Percentiles rank a stretch among this genome's conserved stretches.
These are phyloP conservation scores for Yamadazyma kitorensis DNA, from an alignment of 805 yeast species.

Conservation along the genomic window DNA sequence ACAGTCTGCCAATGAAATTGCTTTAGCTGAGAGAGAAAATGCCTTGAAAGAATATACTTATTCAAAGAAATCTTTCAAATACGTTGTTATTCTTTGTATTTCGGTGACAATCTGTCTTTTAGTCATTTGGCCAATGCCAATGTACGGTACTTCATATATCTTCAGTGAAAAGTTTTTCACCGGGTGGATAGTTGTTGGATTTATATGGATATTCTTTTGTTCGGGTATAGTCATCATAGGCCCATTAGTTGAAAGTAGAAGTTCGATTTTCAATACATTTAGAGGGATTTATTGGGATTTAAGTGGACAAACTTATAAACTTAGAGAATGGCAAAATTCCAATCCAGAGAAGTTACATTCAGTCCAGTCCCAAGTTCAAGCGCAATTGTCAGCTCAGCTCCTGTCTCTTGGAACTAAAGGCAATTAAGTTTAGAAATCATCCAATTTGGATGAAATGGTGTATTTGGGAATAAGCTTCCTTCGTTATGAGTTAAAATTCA, in stretches of 20 bases:
- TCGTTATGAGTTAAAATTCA: background rate
- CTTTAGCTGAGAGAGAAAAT: constrained; percentile 19
- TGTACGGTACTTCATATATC: constrained; percentile 78
- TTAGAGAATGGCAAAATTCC: constrained; percentile 69
- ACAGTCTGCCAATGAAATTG: constrained; percentile 38
- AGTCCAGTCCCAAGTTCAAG: constrained; percentile 59
- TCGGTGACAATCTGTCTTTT: constrained; percentile 61
- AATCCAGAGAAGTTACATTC: constrained; percentile 77
- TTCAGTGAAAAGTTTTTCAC: constrained; percentile 77
- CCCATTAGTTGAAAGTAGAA: constrained; percentile 75
- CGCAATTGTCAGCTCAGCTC: constrained; percentile 27
- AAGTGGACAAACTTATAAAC: constrained; percentile 70
- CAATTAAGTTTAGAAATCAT: too few relatives aligned
- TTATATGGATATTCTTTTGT: constrained; percentile 76
- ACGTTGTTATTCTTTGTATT: constrained; percentile 59
- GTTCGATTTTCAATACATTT: constrained; percentile 57
- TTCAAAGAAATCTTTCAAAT: constrained; percentile 56
- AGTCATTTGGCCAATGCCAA: constrained; percentile 90
- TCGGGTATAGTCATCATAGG: constrained; percentile 60
- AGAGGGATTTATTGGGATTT: constrained; percentile 87
- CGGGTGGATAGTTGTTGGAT: constrained; percentile 83
- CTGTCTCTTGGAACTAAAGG: too few relatives aligned
- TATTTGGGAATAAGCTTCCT: too few relatives aligned
- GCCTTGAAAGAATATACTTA: constrained; percentile 31
- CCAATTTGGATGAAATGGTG: too few relatives aligned